These are phyloP conservation scores for Colletotrichum caudatum DNA, from an alignment of 2,329 filamentous ascomycete genomes.

Conservation along the genomic window DNA sequence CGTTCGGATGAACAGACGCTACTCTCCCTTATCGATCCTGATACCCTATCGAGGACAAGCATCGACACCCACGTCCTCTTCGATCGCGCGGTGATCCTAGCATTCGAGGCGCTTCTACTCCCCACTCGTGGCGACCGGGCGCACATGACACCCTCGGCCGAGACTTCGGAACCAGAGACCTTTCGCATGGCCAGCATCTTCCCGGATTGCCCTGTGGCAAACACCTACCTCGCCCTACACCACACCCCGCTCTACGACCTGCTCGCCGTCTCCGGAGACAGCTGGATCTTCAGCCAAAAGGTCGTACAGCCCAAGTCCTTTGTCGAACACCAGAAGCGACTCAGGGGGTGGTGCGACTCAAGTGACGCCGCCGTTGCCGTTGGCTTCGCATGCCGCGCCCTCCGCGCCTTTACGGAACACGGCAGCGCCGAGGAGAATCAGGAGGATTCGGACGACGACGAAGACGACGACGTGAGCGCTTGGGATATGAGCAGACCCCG, in stretches of 20 bases:
- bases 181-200: slow-evolving; percentile 57
- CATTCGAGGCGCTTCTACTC: slow-evolving; percentile 54
- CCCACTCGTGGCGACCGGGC: slow-evolving; percentile 49
- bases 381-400: slow-evolving; percentile 64
- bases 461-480: slow-evolving; percentile 23
- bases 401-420: slow-evolving; percentile 55
- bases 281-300: slow-evolving; percentile 69
- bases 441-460: slow-evolving; percentile 4
- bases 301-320: slow-evolving; percentile 59
- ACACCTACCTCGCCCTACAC: slow-evolving; percentile 68
- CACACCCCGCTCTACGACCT: slow-evolving; percentile 70
- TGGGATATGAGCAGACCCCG: slow-evolving; percentile 34
- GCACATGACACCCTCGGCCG: slow-evolving; percentile 46
- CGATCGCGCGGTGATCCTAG: slow-evolving; percentile 57
- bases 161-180: slow-evolving; percentile 44
- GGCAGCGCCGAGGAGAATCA: slow-evolving; percentile 38
- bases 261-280: slow-evolving; percentile 69
- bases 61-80: slow-evolving; percentile 53
- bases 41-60: slow-evolving; percentile 52
- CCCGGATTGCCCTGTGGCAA: slow-evolving; percentile 57
- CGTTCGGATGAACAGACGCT: slow-evolving; percentile 14
- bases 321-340: slow-evolving; percentile 58
- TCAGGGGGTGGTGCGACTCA: slow-evolving; percentile 61
- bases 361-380: slow-evolving; percentile 59
- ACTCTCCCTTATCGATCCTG: slow-evolving; percentile 44